Conservation (phyloP, 805 yeast genomes). For the Yarrowia hollandica region DNA sequence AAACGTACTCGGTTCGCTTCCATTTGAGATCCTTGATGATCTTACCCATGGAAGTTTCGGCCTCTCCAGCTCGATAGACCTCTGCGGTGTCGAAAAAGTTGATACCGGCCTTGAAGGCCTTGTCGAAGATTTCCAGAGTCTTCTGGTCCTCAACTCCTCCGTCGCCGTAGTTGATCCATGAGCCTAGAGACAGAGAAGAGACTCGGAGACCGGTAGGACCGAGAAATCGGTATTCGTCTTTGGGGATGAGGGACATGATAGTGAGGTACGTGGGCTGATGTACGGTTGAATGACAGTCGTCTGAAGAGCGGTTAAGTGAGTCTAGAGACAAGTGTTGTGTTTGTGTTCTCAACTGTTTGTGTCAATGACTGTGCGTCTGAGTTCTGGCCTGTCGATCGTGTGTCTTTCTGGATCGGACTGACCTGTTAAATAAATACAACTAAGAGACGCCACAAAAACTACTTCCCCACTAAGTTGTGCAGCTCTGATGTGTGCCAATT, state of each 20-base stretch:
- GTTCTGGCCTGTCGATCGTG: too few species aligned
- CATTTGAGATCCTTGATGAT: conserved; percentile 39
- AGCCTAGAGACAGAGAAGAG: conserved; percentile 41
- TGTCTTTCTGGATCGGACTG: conserved; percentile 1
- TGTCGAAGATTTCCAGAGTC: conserved; percentile 38
- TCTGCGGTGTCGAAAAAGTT: conserved; percentile 43
- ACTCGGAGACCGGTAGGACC: conserved; percentile 41
- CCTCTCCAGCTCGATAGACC: conserved; percentile 38
- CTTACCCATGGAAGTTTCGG: conserved; percentile 39
- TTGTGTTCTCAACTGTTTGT: not conserved
- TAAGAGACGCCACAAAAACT: conserved; percentile 1
- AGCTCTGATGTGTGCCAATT: not conserved
- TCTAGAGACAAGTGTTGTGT: not conserved
- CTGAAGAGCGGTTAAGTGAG: not conserved
- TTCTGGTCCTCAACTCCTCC: conserved; percentile 36
- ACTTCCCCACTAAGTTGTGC: not conserved
- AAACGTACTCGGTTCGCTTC: conserved; percentile 39
- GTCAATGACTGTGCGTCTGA: too few species aligned
- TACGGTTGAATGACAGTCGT: too few species aligned
- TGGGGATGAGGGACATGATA: conserved; percentile 26
- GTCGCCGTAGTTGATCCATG: conserved; percentile 40
- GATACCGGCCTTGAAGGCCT: conserved; percentile 40
- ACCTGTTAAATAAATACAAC: too few species aligned
- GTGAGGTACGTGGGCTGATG: not conserved
- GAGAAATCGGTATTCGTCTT: conserved; percentile 39